Base-by-base conservation (phyloP, 2,329 filamentous ascomycete genomes). In the Ophiostoma ulmi region DNA sequence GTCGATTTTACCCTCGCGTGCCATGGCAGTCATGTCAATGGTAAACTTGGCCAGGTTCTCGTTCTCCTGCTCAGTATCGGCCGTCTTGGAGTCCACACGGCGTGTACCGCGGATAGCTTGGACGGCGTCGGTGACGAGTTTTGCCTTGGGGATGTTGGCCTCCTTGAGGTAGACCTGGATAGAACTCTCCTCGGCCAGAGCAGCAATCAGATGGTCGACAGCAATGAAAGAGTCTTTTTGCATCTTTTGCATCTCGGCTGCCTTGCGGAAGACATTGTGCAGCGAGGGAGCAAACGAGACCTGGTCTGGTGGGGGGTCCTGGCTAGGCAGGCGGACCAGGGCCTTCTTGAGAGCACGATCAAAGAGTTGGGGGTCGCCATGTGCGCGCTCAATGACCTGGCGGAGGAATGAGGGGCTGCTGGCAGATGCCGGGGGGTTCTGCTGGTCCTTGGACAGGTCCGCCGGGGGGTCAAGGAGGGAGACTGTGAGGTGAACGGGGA, bases 21-120 rank as follows among this genome's bases (percentile, higher is more conserved):
- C 95, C 89, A 97, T 90, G 68, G 92, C 86, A 13, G 95, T 99
- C 93, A 99, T 97, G 81, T 99, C 95, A 77, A 98, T 95, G 71
- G 95, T 98, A 81, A 97, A 99, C 78, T 98, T 99, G 83, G 94
- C 92, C 72, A 99, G 84, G 78, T 97, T 97, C 81, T 99, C 95
- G 77, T 94, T 92, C 77, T 97, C 94, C 77, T 91, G 86, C 80
- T 98, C 95, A 0, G 90, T 89, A 80, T 99, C 95, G 70, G 95
- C 95, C 4, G 92, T 97, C 83, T 97, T 97, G 72, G 93, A 97
- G 81, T 99, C 95, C 61, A 99, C 94, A 74, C 94, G 87, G 82
- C 90, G 93, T 61, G 93, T 98, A 73, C 95, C 95, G 74, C 95
- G 90, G 76, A 99, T 97, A 72, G 93, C 89, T 77, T 93, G 88